Percentiles rank a stretch among this genome's conserved stretches.
These are phyloP conservation scores for Rhizopus delemar DNA, from an alignment of 371 early-diverging fungal species.

Conservation along the genomic window DNA sequence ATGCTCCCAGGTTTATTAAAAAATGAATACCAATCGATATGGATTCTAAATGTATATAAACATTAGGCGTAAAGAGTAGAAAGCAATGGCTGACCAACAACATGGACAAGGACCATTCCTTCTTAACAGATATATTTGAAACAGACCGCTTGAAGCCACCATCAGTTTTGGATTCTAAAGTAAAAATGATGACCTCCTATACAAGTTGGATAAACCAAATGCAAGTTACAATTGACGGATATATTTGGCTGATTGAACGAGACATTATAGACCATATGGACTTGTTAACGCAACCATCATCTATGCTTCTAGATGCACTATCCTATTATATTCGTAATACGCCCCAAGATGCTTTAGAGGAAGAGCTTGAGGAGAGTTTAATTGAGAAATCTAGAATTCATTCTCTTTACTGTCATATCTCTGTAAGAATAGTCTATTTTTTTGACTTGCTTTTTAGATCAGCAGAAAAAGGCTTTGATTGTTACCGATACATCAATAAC, in stretches of 20 bases:
- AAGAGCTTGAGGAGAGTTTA: constrained; percentile 4
- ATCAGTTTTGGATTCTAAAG: background rate
- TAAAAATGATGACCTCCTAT: constrained; percentile 3
- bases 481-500: constrained; percentile 9
- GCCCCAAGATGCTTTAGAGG: constrained; percentile 10
- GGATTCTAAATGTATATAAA: background rate
- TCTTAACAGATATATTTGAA: constrained; percentile 26
- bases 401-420: constrained; percentile 25
- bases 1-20: constrained; percentile 20
- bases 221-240: constrained; percentile 35
- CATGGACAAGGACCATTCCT: constrained; percentile 2
- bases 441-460: constrained; percentile 17
- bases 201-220: constrained; percentile 34
- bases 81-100: constrained; percentile 30
- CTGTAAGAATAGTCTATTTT: constrained; percentile 25
- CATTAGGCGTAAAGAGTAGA: constrained; percentile 12
- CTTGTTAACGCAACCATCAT: constrained; percentile 10
- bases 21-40: background rate
- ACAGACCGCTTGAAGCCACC: constrained; percentile 14
- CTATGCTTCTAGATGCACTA: constrained; percentile 17
- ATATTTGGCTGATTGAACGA: constrained; percentile 44
- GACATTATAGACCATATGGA: constrained; percentile 16
- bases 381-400: constrained; percentile 16
- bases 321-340: constrained; percentile 18
- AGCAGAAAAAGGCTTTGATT: background rate